Conservation (phyloP, 163 green algal genomes). For the Volvox carteri region DNA sequence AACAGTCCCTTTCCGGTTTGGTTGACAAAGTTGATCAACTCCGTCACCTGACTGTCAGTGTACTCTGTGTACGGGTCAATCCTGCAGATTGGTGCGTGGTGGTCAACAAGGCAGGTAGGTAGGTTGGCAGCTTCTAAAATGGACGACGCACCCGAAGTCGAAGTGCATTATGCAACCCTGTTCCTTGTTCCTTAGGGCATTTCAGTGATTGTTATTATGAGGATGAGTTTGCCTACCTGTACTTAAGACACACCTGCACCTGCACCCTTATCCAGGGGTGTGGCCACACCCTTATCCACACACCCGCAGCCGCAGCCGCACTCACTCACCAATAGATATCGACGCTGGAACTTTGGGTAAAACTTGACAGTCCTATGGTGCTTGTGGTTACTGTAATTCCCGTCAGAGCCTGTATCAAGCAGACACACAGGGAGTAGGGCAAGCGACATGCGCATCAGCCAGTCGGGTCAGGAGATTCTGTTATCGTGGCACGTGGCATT, state of each 20-base stretch:
- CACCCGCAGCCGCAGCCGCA: neutral
- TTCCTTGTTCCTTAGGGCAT: neutral
- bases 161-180: no score
- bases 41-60: neutral
- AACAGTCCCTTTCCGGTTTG: conserved; percentile 14
- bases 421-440: neutral
- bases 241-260: neutral
- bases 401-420: neutral
- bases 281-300: neutral
- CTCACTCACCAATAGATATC: conserved; percentile 4
- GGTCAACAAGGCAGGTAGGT: neutral
- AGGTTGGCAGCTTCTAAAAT: neutral
- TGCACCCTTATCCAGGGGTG: no score
- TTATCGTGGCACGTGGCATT: no score
- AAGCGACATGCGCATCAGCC: neutral
- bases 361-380: neutral
- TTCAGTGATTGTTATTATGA: neutral
- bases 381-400: neutral
- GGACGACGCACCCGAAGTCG: neutral
- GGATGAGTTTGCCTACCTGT: neutral
- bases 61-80: conserved; percentile 10
- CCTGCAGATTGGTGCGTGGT: neutral
- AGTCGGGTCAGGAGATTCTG: no score
- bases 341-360: neutral
- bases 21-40: neutral